Evolutionary conservation across 352 stramenopile genomes (phyloP), one percentile per base, ranked within the genome.

Genomic region (Phytopythium delawarense): DNA sequence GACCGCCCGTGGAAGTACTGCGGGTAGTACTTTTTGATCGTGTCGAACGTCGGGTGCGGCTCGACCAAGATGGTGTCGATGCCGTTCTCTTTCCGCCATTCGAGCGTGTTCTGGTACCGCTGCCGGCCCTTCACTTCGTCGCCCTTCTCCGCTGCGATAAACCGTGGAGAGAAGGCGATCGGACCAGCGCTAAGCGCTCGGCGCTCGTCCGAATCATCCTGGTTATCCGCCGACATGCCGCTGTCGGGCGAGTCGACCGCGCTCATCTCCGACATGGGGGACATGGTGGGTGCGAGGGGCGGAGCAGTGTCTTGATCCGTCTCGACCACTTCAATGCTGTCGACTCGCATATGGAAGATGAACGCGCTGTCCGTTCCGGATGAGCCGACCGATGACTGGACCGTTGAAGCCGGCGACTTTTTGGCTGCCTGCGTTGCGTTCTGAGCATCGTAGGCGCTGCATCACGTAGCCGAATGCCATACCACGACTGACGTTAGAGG

Each of bases 21-120:
- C 16, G 90, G 90, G 53, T 97, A 97, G 59, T 96, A 94, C 64
- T 90, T 84, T 72, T 97, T 97, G 79, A 97, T 96, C 7, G 76
- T 81, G 28, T 91, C 77, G 62, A 96, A 97, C 21, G 81, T 87
- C 28, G 70, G 80, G 51, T 96, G 85, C 15, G 86, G 75, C 46
- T 75, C 81, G 44, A 94, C 72, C 51, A 97, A 79, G 35, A 97
- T 96, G 51, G 87, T 68, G 66, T 97, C 90, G 23, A 97, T 90
- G 25, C 80, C 69, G 61, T 96, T 91, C 59, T 92, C 85, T 16
- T 86, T 75, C 32, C 89, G 80, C 89, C 89, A 97, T 65, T 95
- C 69, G n/a, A 92, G 62, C 15, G 82, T 96, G 66, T 76, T 79
- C 57, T 90, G 62, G 58, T 88, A 96, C 30, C 87, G 77, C 52